A percentile compares a stretch with the other conserved stretches of the same genome.
Conservation (phyloP, 2,329 filamentous ascomycete species). For the Blastomyces percursus region DNA sequence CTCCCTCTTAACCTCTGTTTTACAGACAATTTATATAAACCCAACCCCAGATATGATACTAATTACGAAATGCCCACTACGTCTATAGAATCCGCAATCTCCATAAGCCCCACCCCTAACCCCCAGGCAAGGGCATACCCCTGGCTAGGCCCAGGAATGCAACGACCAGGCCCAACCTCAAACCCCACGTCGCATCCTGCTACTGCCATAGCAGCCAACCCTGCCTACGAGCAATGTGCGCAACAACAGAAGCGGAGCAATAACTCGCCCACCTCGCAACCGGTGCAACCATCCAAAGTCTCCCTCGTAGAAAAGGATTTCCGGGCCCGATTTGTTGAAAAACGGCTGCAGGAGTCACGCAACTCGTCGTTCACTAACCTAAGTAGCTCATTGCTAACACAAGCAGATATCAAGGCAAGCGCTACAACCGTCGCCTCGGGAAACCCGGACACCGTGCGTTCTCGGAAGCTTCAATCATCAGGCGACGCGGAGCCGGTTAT, state of each 20-base stretch:
- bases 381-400: slow-evolving; percentile 5
- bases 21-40: too few relatives aligned
- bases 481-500: neutral
- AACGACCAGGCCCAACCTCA: slow-evolving; percentile 5
- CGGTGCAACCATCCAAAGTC: slow-evolving; percentile 8
- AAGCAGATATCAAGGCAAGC: too few relatives aligned
- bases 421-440: neutral
- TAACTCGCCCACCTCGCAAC: neutral
- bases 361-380: slow-evolving; percentile 13
- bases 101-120: neutral
- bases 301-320: slow-evolving; percentile 31
- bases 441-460: slow-evolving; percentile 2
- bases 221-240: neutral
- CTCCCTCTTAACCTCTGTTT: neutral
- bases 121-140: neutral
- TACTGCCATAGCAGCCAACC: neutral
- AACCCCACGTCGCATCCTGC: slow-evolving; percentile 1
- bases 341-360: slow-evolving; percentile 17
- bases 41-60: neutral
- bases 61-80: neutral
- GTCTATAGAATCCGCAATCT: neutral
- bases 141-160: neutral
- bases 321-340: slow-evolving; percentile 28
- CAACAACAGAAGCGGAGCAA: neutral
- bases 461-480: too few relatives aligned